Evolutionary conservation across 106 monocot species (phyloP), one percentile per base, ranked within the genome.

Genomic region (Dendrobium huoshanense): DNA sequence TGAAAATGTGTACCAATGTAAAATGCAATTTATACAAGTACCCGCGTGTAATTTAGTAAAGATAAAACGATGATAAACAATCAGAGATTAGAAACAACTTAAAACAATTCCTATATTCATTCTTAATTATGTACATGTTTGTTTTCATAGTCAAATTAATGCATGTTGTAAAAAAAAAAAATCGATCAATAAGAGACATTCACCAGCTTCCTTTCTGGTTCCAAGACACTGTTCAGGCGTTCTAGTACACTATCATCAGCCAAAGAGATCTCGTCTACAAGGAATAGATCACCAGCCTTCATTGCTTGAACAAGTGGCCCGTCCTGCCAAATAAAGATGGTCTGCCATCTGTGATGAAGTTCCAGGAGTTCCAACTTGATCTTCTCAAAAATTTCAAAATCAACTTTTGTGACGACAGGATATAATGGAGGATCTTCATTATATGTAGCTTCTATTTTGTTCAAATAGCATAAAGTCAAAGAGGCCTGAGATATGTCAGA

Each of bases 241-340:
- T 98, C 98, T 73, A 98, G 88, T n/a, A 98, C 95, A 78, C 98
- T 98, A 74, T 98, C 98, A 85, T 98, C 98, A 80, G 98, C 95
- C 83, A 98, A 84, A 73, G 98, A 98, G 80, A 98, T 98, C 75
- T 98, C 98, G 88, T 98, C 98, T 58, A 95, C 84, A 77, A 98
- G 91, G 84, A 98, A 89, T 15, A 95, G 58, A 86, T 98, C 89
- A 45, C 98, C 98, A 40, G 82, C 67, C 75, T 91, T 95, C 98
- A 98, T 98, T 70, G 98, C 94, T 86, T 98, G 87, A 17, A 98
- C 91, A 83, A 98, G 92, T 19, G 95, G 95, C 3, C 98, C 98
- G 88, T 98, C 92, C 55, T 98, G 94, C 98, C 98, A 98, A 75
- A 87, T 44, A 58, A 98, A 98, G 81, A 98, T 85, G 13, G 91